A percentile compares a stretch with the other conserved stretches of the same genome.
These are phyloP conservation scores for Boletus eberwhitei DNA, from an alignment of 768 basidiomycete species.

Conservation along the genomic window DNA sequence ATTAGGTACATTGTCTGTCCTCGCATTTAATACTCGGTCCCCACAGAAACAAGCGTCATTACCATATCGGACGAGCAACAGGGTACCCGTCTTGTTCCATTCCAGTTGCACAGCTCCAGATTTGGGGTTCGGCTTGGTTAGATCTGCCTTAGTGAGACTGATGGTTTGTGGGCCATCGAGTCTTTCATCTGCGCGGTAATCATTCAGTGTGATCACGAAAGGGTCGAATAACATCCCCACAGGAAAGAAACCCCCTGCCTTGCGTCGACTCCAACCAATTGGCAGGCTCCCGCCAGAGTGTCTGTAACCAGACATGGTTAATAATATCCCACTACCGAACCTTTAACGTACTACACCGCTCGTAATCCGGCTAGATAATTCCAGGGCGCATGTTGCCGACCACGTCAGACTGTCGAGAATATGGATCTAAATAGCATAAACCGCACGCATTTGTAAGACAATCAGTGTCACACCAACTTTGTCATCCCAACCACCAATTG, in stretches of 20 bases:
- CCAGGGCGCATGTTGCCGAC: constrained; percentile 62
- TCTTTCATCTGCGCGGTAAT: constrained; percentile 53
- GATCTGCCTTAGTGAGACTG: constrained; percentile 48
- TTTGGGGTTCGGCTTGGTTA: constrained; percentile 60
- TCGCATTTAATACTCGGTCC: background rate
- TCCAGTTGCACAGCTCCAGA: constrained; percentile 69
- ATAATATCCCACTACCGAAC: background rate
- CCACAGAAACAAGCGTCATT: constrained; percentile 10
- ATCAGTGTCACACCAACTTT: constrained; percentile 45
- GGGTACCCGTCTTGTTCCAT: constrained; percentile 76
- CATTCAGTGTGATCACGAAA: background rate
- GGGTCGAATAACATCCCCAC: constrained; percentile 39
- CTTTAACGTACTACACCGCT: constrained; percentile 47
- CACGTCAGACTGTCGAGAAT: constrained; percentile 75
- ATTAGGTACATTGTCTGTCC: constrained; percentile 58
- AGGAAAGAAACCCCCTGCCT: constrained; percentile 85
- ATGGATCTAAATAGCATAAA: constrained; percentile 50
- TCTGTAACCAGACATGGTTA: constrained; percentile 41
- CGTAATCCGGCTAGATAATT: constrained; percentile 57
- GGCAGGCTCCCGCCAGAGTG: constrained; percentile 79
- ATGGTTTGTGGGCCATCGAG: constrained; percentile 55
- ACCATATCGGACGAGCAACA: constrained; percentile 77
- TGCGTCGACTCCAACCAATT: constrained; percentile 83
- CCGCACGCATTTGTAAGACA: background rate
- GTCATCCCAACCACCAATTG: constrained; percentile 86